Base-by-base conservation (phyloP, 2,329 filamentous ascomycete genomes). In the Venturia effusa region DNA sequence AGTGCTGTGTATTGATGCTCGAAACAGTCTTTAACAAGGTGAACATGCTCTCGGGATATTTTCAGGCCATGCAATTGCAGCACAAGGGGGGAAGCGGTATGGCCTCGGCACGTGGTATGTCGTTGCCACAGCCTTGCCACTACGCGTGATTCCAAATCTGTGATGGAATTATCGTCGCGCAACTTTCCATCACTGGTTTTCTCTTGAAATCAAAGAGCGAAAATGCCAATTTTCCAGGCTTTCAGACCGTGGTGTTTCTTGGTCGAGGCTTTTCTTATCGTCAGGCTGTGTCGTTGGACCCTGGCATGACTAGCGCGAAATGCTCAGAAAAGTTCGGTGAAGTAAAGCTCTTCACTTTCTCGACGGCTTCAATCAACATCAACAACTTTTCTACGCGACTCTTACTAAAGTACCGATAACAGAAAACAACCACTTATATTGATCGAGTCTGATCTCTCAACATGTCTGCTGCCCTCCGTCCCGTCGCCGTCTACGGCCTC, bases 401-500 rank as follows among this genome's bases (percentile, higher is more conserved):
- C 11, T 34, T 34, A 32, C 30, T 19, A 13, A 57, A 57, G 19
- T 17, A 57, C 19, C 19, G 27, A 57, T 34, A n/a, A 4, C 30
- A 34, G 51, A 34, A 34, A 19, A 57, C 30, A 37, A 4, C 32
- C 51, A 57, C 51, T 34, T 57, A 57, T 19, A 34, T n/a, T 7
- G 1, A 19, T 57, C 19, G 27, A 32, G 51, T 24, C n/a, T 11
- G 22, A 34, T n/a, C n/a, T 10, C 11, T 10, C 71, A 70, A 69
- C 66, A 77, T 77, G 75, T 51, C 45, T 30, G 66, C 71, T 54
- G 68, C 67, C 66, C 66, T 74, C 64, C 69, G 74, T 66, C 84
- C 82, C 74, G 89, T 94, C 77, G 90, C 89, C 75, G 83, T 97
- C 75, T 99, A 94, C 76, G 92, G 92, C 78, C 88, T 97, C 70